A percentile compares a stretch with the other conserved stretches of the same genome.
Conservation (phyloP, 2,329 filamentous ascomycete genomes). For the Aureobasidium sp. region DNA sequence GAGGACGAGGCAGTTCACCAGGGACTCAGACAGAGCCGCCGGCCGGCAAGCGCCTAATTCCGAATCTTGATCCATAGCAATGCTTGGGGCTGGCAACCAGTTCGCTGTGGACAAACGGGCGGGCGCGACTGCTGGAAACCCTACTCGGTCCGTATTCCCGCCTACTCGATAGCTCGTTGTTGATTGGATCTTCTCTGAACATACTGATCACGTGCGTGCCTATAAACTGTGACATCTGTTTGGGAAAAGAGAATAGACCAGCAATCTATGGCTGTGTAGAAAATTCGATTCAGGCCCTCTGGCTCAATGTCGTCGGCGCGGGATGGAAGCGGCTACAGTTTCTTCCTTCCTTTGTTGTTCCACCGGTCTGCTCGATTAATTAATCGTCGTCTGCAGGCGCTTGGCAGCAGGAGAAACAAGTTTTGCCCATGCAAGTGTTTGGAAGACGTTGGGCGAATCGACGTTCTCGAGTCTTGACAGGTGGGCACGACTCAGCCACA, state of each 20-base stretch:
- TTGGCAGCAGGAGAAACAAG: background rate
- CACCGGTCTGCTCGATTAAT: background rate
- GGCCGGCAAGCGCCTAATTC: background rate
- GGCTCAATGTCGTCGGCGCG: background rate
- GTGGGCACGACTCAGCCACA: background rate
- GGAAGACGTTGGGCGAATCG: background rate
- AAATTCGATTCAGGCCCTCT: background rate
- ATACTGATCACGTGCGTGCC: background rate
- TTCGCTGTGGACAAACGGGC: background rate
- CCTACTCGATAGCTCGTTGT: too few species aligned
- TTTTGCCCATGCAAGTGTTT: background rate
- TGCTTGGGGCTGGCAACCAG: background rate
- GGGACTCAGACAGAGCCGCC: slow-evolving; percentile 3
- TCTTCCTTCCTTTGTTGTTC: background rate
- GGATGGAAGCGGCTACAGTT: background rate
- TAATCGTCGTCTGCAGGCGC: background rate
- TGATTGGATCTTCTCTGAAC: background rate
- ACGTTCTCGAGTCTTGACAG: background rate
- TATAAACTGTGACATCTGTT: background rate
- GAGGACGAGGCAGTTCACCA: too few species aligned
- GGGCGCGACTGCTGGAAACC: background rate
- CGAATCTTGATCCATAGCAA: background rate
- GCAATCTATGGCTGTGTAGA: background rate
- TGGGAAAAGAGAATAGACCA: background rate
- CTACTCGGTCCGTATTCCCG: background rate